A percentile compares a stretch with the other conserved stretches of the same genome.
Conservation (phyloP, 345 rosid genomes). For the Pugionium dolabratum region DNA sequence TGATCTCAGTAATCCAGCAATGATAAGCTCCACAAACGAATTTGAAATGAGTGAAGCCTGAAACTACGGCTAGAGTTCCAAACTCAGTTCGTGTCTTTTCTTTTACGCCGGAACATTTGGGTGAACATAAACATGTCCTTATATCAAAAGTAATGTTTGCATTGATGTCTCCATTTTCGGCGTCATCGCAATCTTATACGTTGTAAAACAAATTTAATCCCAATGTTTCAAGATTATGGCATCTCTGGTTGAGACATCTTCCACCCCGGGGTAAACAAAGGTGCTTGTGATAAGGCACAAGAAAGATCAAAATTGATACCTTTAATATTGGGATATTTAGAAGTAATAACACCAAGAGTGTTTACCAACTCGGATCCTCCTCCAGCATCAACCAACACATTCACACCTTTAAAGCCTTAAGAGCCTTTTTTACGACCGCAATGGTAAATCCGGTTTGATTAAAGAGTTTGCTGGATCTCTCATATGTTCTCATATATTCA, state of each 20-base stretch:
- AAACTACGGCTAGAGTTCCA: slow-evolving; percentile 42
- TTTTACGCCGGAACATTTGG: slow-evolving; percentile 44
- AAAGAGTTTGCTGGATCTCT: slow-evolving; percentile 54
- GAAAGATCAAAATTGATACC: slow-evolving; percentile 56
- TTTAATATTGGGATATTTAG: slow-evolving; percentile 50
- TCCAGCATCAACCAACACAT: slow-evolving; percentile 61
- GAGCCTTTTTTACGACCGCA: slow-evolving; percentile 53
- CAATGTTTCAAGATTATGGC: slow-evolving; percentile 77
- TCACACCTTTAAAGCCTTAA: slow-evolving; percentile 56
- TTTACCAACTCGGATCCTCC: slow-evolving; percentile 56
- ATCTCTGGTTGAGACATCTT: slow-evolving; percentile 72
- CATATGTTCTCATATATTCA: slow-evolving; percentile 50
- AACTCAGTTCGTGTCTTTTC: slow-evolving; percentile 52
- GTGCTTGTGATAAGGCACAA: slow-evolving; percentile 40
- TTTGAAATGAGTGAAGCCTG: slow-evolving; percentile 44
- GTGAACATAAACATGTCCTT: slow-evolving; percentile 57
- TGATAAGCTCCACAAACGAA: slow-evolving; percentile 8
- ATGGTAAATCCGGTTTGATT: slow-evolving; percentile 50
- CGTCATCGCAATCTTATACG: slow-evolving; percentile 46
- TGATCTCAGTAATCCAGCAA: neutral
- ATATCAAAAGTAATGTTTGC: slow-evolving; percentile 43
- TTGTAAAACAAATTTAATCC: slow-evolving; percentile 36
- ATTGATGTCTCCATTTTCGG: slow-evolving; percentile 34
- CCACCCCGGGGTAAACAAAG: slow-evolving; percentile 44
- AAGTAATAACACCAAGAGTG: slow-evolving; percentile 48